Base-by-base conservation (phyloP, 768 basidiomycete genomes). In the Trametes sanguinea region DNA sequence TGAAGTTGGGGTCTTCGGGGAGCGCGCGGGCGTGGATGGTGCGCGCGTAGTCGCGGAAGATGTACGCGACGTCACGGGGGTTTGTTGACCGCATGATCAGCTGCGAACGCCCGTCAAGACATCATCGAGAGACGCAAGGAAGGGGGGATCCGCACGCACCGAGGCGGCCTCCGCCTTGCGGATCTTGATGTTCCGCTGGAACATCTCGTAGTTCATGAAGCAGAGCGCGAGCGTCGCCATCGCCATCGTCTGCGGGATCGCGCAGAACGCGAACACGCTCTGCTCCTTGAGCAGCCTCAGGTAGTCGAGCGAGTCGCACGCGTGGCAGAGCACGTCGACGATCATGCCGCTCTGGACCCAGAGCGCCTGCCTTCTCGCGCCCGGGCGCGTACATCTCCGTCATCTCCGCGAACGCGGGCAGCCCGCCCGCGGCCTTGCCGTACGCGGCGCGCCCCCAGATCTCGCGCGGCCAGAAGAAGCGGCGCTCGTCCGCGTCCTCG, bases 381-480 rank as follows among this genome's bases (percentile, higher is more conserved):
- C 78, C 82, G 2, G 84, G 77, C 44, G 79, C 76, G 61, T 79
- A 81, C 81, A 94, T 78, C 58, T 94, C 88, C 62, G 80, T 76
- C 78, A 92, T 81, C 48, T 92, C 83, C 54, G 75, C 76, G 76
- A 95, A 93, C 4, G 63, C 65, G 5, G 66, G 61, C 33, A 42
- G 60, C 29, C 63, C 54, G 17, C 74, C 60, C 47, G 60, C 62
- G 29, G 68, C 71, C 32, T 65, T 57, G 45, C 87, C 88, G 64
- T 89, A 89, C 58, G 79, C 80, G 11, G 69, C 68, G 32, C 66
- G 48, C 5, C 81, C 86, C 94, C 94, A 98, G 47, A 99, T 93
- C 73, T 94, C 94, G 50, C 81, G 83, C 0, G 96, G 96, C 95
- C 97, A 99, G 81, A 98, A 98, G 71, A 83, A 90, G 45, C 96